Conservation (phyloP, 805 yeast species). For the Saitoella complicata region DNA sequence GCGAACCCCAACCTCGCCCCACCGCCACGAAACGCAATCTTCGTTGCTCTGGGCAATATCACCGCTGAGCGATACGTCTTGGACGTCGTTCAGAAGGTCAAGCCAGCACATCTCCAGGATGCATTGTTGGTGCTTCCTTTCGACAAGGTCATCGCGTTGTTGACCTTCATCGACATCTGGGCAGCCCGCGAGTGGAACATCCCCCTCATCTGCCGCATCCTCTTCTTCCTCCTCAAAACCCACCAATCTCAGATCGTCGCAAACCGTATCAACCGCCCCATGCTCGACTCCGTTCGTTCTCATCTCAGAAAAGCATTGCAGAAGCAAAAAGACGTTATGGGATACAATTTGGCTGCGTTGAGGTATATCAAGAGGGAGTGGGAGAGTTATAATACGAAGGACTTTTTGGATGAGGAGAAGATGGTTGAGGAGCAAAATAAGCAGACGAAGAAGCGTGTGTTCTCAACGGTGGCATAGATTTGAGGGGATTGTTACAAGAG, state of each 20-base stretch:
- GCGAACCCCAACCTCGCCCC: constrained; percentile 31
- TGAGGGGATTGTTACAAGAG: constrained; percentile 1
- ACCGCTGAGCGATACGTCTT: constrained; percentile 67
- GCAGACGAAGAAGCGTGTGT: constrained; percentile 55
- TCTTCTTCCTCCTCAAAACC: constrained; percentile 55
- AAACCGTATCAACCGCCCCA: constrained; percentile 34
- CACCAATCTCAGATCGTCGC: constrained; percentile 66
- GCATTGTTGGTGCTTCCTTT: constrained; percentile 84
- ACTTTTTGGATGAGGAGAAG: constrained; percentile 54
- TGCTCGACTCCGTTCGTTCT: constrained; percentile 44
- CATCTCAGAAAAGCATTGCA: constrained; percentile 44
- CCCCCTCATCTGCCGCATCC: constrained; percentile 52
- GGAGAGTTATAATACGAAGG: constrained; percentile 57
- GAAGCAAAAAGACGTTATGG: constrained; percentile 42
- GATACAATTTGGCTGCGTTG: constrained; percentile 74
- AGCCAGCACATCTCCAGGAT: constrained; percentile 77
- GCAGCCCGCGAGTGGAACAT: constrained; percentile 34
- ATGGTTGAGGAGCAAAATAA: constrained; percentile 37
- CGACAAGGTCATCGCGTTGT: constrained; percentile 55
- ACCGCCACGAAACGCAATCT: constrained; percentile 56
- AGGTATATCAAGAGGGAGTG: constrained; percentile 59
- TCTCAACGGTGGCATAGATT: constrained; percentile 28
- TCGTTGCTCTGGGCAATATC: constrained; percentile 47
- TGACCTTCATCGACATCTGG: constrained; percentile 65
- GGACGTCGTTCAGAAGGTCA: constrained; percentile 52